phyloP scores from a whole-genome alignment of 306 rosid genomes.

The Oemleria cerasiformis region DNA sequence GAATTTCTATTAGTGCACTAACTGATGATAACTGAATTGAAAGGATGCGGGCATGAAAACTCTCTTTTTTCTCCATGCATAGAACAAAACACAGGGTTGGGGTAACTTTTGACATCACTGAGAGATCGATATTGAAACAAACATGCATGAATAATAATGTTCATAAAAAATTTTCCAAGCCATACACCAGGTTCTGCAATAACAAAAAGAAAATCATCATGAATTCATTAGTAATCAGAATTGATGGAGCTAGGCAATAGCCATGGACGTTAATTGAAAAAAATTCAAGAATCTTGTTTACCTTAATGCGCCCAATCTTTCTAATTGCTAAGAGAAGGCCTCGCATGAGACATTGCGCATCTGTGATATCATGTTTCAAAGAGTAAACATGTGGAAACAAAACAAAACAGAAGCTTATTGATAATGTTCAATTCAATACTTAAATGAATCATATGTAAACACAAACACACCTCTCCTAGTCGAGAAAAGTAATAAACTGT shows the following conservation, averaged over 20 bases:
- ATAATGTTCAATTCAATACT: background rate
- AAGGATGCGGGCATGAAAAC: conserved; percentile 20
- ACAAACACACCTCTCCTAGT: conserved; percentile 74
- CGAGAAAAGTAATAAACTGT: conserved; percentile 77
- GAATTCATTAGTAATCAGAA: background rate
- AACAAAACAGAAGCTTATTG: background rate
- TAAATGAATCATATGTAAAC: background rate
- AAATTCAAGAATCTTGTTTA: conserved; percentile 23
- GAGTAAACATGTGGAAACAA: conserved; percentile 56
- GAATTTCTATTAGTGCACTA: no score
- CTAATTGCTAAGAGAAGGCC: conserved; percentile 84
- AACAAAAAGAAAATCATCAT: conserved; percentile 2
- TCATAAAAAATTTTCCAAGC: conserved; percentile 83
- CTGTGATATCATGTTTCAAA: conserved; percentile 77
- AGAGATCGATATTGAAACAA: conserved; percentile 9
- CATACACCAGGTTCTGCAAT: conserved; percentile 86
- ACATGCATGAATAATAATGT: background rate
- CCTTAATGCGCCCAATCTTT: conserved; percentile 88
- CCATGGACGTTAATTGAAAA: background rate
- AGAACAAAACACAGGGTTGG: conserved; percentile 5
- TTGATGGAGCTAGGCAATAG: conserved; percentile 19
- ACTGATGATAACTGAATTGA: background rate
- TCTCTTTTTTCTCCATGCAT: background rate
- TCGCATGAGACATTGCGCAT: conserved; percentile 85
- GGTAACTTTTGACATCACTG: conserved; percentile 15